Evolutionary conservation across 306 rosid genomes (phyloP), one percentile per base, ranked within the genome.

Genomic region (Benincasa hispida): DNA sequence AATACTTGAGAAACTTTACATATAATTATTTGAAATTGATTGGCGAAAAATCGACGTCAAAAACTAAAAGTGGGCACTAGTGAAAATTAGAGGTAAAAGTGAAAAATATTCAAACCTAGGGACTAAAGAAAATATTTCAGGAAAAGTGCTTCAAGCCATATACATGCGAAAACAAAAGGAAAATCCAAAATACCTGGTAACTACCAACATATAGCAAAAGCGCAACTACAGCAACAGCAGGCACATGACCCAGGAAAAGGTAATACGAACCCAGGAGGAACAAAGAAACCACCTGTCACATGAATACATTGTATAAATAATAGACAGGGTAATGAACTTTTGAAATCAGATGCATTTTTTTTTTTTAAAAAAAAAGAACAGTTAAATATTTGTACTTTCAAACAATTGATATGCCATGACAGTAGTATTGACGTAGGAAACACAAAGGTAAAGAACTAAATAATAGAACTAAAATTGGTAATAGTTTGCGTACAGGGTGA

Each of bases 241-340:
- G 84, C 17, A 68, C 86, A 34, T 83, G 34, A 84, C 79, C 89
- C 80, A 88, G 85, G 90, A 92, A 89, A 63, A 84, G 83, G 91
- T 94, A 92, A 82, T 92, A 94, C 9, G 98, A 90, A 47, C 99
- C 98, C 76, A 94, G 78, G 68, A 94, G 93, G 81, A 94, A 83
- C 80, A 94, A 86, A 24, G 99, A 92, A 81, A 94, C 68, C 70
- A 82, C 93, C 99, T 94, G 96, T 24, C 60, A 87, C 57, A 65
- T n/a, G 51, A 70, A 77, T 10, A 42, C 47, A 42, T 25, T 56
- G 54, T 11, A 27, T 24, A 61, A 35, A 35, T 58, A 79, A 17
- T 5, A 53, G 12, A 61, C 72, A 61, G 12, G 42, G 7, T 30
- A 8, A 34, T 48, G 18, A 17, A 15, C 41, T 48, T 72, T 27